Evolutionary conservation across 139 green algal species (phyloP).

Genomic region (Tetradesmus lagerheimii): DNA sequence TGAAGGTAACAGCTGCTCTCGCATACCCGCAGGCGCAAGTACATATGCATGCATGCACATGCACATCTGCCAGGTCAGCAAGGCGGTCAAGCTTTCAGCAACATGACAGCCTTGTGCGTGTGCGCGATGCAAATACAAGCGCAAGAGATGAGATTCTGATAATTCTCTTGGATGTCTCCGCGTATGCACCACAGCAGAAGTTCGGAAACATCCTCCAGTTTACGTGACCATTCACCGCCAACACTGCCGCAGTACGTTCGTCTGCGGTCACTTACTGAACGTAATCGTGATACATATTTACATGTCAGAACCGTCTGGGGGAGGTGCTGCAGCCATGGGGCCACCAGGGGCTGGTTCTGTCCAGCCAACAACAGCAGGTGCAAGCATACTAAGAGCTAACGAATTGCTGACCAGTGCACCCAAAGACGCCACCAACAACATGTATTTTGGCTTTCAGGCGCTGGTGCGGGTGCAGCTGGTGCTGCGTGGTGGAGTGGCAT

Average conservation of each 20-base stretch:
- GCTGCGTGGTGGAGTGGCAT: conserved; percentile 16
- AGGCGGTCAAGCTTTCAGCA: neutral
- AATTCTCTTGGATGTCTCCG: too few relatives aligned
- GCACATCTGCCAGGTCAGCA: neutral
- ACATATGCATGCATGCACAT: neutral
- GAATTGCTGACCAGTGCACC: neutral
- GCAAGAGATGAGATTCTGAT: too few relatives aligned
- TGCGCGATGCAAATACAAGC: too few relatives aligned
- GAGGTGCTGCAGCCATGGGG: neutral
- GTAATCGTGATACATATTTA: neutral
- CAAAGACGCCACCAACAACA: neutral
- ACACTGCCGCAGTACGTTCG: too few relatives aligned
- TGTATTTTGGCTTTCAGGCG: neutral
- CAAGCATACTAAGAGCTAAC: neutral
- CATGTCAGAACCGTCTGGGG: neutral
- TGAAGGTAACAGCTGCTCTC: too few relatives aligned
- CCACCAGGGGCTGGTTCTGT: neutral
- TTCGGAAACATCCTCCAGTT: too few relatives aligned
- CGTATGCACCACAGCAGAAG: too few relatives aligned
- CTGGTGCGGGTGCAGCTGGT: neutral
- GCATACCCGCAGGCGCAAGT: too few relatives aligned
- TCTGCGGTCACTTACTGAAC: too few relatives aligned
- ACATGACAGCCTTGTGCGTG: too few relatives aligned
- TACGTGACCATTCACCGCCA: too few relatives aligned
- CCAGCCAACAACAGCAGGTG: neutral